Percentiles rank a stretch among this genome's conserved stretches.
These are phyloP conservation scores for Encephalitozoon intestinalis DNA, from an alignment of 371 early-diverging fungal genomes.

Conservation along the genomic window DNA sequence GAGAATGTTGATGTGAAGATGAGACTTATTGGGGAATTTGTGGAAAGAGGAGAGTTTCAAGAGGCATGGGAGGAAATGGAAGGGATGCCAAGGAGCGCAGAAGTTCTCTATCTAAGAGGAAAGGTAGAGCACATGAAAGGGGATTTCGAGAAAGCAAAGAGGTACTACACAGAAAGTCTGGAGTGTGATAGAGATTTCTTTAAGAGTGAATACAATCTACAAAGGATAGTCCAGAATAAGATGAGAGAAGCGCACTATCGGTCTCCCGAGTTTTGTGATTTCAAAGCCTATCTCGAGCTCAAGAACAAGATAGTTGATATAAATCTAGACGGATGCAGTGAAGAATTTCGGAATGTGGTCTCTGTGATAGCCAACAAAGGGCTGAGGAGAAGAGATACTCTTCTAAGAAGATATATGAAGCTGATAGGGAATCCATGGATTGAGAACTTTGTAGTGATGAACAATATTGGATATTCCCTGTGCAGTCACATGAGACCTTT, in stretches of 20 bases:
- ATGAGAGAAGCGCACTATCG: not conserved
- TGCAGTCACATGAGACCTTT: not conserved
- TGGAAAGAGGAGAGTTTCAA: not conserved
- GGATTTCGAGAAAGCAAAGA: constrained; percentile 20
- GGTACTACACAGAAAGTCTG: constrained; percentile 30
- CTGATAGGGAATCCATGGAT: constrained; percentile 12
- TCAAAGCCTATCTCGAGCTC: constrained; percentile 8
- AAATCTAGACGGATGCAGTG: not conserved
- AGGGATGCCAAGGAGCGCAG: not conserved
- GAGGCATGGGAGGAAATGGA: not conserved
- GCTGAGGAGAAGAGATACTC: not conserved
- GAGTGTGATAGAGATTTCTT: constrained; percentile 13
- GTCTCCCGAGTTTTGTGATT: constrained; percentile 10
- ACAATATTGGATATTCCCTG: constrained; percentile 15
- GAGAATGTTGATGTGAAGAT: constrained; percentile 32
- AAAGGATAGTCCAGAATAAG: constrained; percentile 30
- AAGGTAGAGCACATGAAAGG: constrained; percentile 32
- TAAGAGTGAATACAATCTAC: constrained; percentile 30
- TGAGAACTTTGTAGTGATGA: constrained; percentile 15
- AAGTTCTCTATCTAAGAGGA: constrained; percentile 39
- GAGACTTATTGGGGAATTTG: not conserved
- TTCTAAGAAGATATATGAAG: constrained; percentile 8
- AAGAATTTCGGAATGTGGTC: not conserved
- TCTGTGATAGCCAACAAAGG: not conserved
- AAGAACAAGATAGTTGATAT: not conserved